Percentiles rank a stretch among this genome's conserved stretches.
Evolutionary conservation across 78 protist genomes (phyloP).

Genomic region (Dictyostelium brefeldianum): DNA sequence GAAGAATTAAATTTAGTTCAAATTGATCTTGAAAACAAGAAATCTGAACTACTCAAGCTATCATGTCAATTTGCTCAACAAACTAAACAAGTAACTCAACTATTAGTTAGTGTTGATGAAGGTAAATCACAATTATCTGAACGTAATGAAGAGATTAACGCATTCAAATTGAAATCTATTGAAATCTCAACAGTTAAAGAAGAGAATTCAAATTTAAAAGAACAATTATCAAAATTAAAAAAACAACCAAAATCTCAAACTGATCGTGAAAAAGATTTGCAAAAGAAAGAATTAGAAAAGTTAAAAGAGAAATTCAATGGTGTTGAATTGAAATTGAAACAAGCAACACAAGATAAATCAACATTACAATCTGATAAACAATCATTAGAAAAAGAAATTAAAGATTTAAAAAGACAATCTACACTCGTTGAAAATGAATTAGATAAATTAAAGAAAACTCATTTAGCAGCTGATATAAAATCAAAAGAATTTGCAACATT

Average conservation of each 20-base stretch:
- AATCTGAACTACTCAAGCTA: background rate
- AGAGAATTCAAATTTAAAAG: background rate
- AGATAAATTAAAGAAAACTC: constrained; percentile 19
- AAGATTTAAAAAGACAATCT: background rate
- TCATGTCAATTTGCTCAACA: background rate
- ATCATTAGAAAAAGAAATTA: constrained; percentile 24
- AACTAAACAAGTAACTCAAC: constrained; percentile 18
- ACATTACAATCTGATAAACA: constrained; percentile 40
- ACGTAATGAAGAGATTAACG: background rate
- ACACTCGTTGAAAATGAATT: constrained; percentile 7
- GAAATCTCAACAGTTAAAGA: background rate
- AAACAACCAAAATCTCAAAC: background rate
- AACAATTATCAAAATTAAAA: constrained; percentile 2
- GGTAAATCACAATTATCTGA: background rate
- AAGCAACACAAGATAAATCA: background rate
- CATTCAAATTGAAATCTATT: background rate
- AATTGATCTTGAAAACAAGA: background rate
- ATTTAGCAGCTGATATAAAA: constrained; percentile 23
- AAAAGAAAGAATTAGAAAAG: constrained; percentile 31
- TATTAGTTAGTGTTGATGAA: constrained; percentile 5
- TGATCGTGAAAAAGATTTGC: constrained; percentile 34
- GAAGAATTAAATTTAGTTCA: background rate
- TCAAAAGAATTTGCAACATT: constrained; percentile 11
- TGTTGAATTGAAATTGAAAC: constrained; percentile 19
- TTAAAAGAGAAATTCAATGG: constrained; percentile 14